These are phyloP conservation scores for Tetradesmus obliquus DNA, from an alignment of 139 green algal species.

Conservation along the genomic window DNA sequence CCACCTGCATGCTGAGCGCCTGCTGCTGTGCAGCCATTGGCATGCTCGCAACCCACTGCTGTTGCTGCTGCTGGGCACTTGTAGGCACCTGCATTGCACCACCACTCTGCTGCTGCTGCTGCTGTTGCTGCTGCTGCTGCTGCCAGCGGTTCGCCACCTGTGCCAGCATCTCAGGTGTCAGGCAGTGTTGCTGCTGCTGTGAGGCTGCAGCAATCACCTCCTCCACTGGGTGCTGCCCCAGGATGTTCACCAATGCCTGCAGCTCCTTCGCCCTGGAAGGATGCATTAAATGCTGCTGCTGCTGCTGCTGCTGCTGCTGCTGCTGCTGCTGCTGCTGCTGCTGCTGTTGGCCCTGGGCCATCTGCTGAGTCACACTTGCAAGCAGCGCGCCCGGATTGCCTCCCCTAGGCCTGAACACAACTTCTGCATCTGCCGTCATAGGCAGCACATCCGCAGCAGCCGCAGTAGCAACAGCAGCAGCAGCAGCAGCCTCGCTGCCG, in stretches of 20 bases:
- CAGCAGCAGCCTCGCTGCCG: not conserved
- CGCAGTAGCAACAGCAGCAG: not conserved
- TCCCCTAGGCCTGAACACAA: not conserved
- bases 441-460: not conserved
- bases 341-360: not conserved
- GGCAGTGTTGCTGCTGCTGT: not conserved
- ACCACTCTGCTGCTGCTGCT: slow-evolving; percentile 15
- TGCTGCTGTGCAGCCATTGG: not conserved
- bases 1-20: not conserved
- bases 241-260: not conserved
- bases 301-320: not conserved
- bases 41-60: not conserved
- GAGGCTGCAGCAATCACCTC: not conserved
- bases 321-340: not conserved
- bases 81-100: not conserved
- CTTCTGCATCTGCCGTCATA: not conserved
- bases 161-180: slow-evolving; percentile 4
- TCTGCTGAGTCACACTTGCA: not conserved
- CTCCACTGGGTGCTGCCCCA: not conserved
- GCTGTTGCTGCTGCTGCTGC: not conserved
- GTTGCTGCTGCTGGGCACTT: not conserved
- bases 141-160: not conserved
- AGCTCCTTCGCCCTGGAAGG: not conserved
- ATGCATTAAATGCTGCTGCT: not conserved
- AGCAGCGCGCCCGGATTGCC: not conserved